Evolutionary conservation across 768 basidiomycete genomes (phyloP), one percentile per base, ranked within the genome.

Genomic region (Kwoniella mangroviensis): DNA sequence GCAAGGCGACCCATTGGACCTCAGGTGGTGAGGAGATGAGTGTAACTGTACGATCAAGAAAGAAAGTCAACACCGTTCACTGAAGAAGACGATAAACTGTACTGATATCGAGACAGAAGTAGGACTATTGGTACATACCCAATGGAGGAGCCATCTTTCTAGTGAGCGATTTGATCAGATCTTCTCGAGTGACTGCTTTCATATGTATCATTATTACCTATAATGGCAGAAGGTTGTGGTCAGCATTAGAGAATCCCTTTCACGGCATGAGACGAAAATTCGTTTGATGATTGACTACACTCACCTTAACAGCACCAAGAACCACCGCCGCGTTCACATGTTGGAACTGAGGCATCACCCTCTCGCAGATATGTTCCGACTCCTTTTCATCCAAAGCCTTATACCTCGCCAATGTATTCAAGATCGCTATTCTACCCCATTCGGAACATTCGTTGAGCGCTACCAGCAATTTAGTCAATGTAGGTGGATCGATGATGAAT

Each of bases 181-280:
- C 93, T 62, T 95, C 93, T 66, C 92, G 85, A 43, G 85, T 86
- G 21, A 97, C 91, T 42, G 87, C 84, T 51, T 92, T 91, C 86
- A 98, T 92, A 82, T 98, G 96, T 71, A 97, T 94, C 94, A 98
- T 97, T 73, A 98, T 90, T 57, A 94, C 96, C 93, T 94, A 72
- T 24, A 10, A 26, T 4, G 4, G 2, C 2, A 10, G 21, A 26
- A 60, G 7, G 24, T 9, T 5, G 17, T 55, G 49, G 40, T 59
- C 56, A 68, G 65, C 59, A 19, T 49, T 5, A 3, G 26, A 26
- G 26, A 4, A 26, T 26, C 26, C 26, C 26, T 26, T 34, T 34
- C 6, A 34, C 4, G 4, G 34, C 34, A 34, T 4, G 34, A 7
- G 0, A 34, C 34, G 34, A 34, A 34, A 7, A 28, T 28, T 28